A percentile compares a stretch with the other conserved stretches of the same genome.
Evolutionary conservation across 768 basidiomycete species (phyloP).

Genomic region (Lentinula guzmanii): DNA sequence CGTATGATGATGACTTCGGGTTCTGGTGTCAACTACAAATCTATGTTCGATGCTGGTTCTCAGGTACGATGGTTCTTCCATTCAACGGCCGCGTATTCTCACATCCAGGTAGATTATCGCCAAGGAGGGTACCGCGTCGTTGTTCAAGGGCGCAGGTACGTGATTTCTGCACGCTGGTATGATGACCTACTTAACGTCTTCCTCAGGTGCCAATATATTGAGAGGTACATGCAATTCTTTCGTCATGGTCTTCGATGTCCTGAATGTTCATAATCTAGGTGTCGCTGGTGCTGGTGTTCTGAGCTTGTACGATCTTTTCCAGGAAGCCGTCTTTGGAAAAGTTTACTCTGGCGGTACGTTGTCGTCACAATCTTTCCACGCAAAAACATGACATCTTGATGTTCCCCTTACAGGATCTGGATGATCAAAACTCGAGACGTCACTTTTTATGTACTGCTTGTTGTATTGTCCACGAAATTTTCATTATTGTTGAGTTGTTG

Average conservation of each 20-base stretch:
- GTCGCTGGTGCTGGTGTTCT: constrained; percentile 42
- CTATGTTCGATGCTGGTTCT: constrained; percentile 94
- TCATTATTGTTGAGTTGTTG: too few species aligned
- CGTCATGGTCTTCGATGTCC: too few species aligned
- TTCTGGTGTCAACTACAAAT: constrained; percentile 93
- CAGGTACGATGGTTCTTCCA: constrained; percentile 34
- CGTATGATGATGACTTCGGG: constrained; percentile 99
- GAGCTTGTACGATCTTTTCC: constrained; percentile 67
- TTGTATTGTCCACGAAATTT: too few species aligned
- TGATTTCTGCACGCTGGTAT: constrained; percentile 33
- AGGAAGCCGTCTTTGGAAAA: constrained; percentile 49
- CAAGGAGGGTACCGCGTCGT: constrained; percentile 92
- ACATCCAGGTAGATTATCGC: constrained; percentile 54
- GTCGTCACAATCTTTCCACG: constrained; percentile 8
- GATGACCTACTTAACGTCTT: not conserved
- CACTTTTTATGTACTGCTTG: too few species aligned
- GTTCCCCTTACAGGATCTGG: not conserved
- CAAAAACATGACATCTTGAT: not conserved
- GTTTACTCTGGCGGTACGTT: constrained; percentile 44
- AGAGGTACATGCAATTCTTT: not conserved
- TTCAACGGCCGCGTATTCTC: not conserved
- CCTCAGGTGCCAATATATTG: not conserved
- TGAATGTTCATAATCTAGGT: constrained; percentile 21
- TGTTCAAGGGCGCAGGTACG: constrained; percentile 99
- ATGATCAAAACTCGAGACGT: not conserved